These are phyloP conservation scores for Colletotrichum sp. DNA, from an alignment of 2,329 filamentous ascomycete genomes.

Conservation along the genomic window DNA sequence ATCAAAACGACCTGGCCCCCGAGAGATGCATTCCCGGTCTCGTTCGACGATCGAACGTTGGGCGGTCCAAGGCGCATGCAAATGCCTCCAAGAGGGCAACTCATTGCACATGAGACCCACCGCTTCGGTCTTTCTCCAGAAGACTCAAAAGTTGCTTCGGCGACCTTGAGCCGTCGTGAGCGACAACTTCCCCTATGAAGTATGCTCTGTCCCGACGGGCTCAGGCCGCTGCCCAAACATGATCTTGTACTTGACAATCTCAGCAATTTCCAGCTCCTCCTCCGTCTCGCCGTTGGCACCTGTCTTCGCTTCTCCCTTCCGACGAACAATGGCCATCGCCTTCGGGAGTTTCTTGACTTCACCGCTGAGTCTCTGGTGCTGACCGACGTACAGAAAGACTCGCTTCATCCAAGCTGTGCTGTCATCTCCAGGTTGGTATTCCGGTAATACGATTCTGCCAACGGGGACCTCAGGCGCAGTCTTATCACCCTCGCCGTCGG, in stretches of 20 bases:
- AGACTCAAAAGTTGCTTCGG: neutral
- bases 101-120: neutral
- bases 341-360: constrained; percentile 87
- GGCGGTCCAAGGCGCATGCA: neutral
- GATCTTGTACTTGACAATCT: constrained; percentile 87
- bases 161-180: neutral
- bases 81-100: neutral
- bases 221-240: constrained; percentile 86
- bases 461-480: constrained; percentile 51
- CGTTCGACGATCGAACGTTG: neutral
- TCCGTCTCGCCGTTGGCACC: constrained; percentile 41
- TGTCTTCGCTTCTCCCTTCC: constrained; percentile 41
- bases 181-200: constrained; percentile 24
- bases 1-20: neutral
- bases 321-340: constrained; percentile 79
- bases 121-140: neutral
- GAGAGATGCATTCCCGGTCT: neutral
- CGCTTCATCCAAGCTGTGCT: constrained; percentile 86
- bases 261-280: constrained; percentile 78
- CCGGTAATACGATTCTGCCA: constrained; percentile 79
- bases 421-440: constrained; percentile 63
- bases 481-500: constrained; percentile 32
- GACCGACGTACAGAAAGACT: constrained; percentile 86
- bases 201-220: constrained; percentile 66
- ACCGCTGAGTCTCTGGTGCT: constrained; percentile 86